Percentiles rank a stretch among this genome's conserved stretches.
Evolutionary conservation across 2,329 filamentous ascomycete genomes (phyloP).

Genomic region (Malbranchea zuffiana): DNA sequence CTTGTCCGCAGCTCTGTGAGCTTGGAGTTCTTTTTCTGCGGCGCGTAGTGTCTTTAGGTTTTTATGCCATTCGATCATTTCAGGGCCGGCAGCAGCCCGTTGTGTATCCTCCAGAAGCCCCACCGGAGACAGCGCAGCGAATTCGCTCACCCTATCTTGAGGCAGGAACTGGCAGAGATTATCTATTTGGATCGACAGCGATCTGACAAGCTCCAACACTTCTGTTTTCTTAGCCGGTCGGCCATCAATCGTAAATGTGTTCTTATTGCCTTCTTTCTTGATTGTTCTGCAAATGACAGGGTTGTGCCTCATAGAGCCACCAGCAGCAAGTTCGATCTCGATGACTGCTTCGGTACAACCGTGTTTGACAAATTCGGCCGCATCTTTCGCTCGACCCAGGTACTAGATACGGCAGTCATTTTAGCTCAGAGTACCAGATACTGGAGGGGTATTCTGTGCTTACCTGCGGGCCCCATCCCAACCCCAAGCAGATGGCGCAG

Average conservation of each 20-base stretch:
- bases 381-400: conserved; percentile 72
- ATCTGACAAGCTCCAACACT: conserved; percentile 56
- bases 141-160: conserved; percentile 91
- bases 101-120: conserved; percentile 78
- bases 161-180: conserved; percentile 96
- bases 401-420: conserved; percentile 36
- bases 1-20: conserved; percentile 46
- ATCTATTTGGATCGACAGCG: conserved; percentile 85
- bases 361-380: conserved; percentile 89
- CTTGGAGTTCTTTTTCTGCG: conserved; percentile 54
- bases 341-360: conserved; percentile 66
- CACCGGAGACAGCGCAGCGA: conserved; percentile 70
- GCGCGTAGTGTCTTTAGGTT: conserved; percentile 60
- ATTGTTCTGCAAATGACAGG: conserved; percentile 66
- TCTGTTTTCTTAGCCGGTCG: conserved; percentile 49
- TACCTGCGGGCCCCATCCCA: conserved; percentile 66
- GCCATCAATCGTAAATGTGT: conserved; percentile 67
- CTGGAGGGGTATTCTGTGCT: conserved; percentile 13
- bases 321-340: conserved; percentile 77
- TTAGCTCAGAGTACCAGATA: neutral
- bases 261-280: conserved; percentile 68
- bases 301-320: conserved; percentile 48
- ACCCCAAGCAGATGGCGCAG: conserved; percentile 86
- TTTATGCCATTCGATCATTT: conserved; percentile 71
- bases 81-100: conserved; percentile 68